phyloP scores from a whole-genome alignment of 108 stramenopile species.

The Conticribra weissflogii region DNA sequence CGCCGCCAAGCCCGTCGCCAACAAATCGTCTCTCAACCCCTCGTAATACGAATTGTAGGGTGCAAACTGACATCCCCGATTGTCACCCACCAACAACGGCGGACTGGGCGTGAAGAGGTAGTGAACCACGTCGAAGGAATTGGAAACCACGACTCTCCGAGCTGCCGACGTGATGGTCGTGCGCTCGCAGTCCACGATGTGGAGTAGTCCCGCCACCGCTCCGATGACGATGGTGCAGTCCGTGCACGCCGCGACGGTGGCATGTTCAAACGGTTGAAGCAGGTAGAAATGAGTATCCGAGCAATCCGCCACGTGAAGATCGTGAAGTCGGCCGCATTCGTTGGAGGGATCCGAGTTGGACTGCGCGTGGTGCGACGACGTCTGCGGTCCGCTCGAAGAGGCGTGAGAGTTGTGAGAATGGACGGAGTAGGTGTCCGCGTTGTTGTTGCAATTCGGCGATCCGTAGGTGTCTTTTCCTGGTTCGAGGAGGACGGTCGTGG shows the following conservation, averaged over 20 bases:
- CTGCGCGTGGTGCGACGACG: slow-evolving; percentile 56
- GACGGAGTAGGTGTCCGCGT: slow-evolving; percentile 22
- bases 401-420: slow-evolving; percentile 37
- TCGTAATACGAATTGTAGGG: slow-evolving; percentile 92
- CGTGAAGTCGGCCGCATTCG: slow-evolving; percentile 68
- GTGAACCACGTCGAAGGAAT: slow-evolving; percentile 73
- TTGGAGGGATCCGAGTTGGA: slow-evolving; percentile 53
- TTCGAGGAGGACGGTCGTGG: slow-evolving; percentile 81
- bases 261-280: slow-evolving; percentile 89
- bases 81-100: slow-evolving; percentile 87
- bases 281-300: slow-evolving; percentile 91
- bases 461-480: slow-evolving; percentile 40
- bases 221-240: slow-evolving; percentile 97
- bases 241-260: slow-evolving; percentile 84
- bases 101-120: slow-evolving; percentile 83
- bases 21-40: slow-evolving; percentile 81
- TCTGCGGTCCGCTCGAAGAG: slow-evolving; percentile 13
- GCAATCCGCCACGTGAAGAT: slow-evolving; percentile 85
- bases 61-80: slow-evolving; percentile 87
- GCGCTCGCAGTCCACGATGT: slow-evolving; percentile 88
- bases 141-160: slow-evolving; percentile 74
- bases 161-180: slow-evolving; percentile 79
- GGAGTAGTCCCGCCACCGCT: slow-evolving; percentile 88
- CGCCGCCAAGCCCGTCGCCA: slow-evolving; percentile 86
- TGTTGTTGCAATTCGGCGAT: slow-evolving; percentile 27